A percentile compares a stretch with the other conserved stretches of the same genome.
Conservation (phyloP, 106 monocot species). For the Platanthera guangdongensis region DNA sequence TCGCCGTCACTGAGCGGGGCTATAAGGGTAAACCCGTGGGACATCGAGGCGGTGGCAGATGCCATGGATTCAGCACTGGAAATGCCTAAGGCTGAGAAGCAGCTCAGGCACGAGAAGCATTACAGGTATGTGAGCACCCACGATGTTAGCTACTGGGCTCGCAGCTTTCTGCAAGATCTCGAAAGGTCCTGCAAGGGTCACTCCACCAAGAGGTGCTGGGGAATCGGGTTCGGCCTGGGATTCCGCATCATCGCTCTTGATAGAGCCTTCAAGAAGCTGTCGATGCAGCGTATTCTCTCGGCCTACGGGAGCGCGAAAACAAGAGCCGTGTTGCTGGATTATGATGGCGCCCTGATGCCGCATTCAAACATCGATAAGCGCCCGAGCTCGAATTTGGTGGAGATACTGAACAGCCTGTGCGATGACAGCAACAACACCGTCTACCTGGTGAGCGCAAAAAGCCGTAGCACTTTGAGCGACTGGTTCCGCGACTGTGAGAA, state of each 20-base stretch:
- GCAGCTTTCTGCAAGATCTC: conserved; percentile 43
- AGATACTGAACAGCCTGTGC: conserved; percentile 33
- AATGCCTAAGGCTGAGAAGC: conserved; percentile 34
- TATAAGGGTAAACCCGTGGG: conserved; percentile 49
- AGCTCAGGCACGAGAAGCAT: conserved; percentile 45
- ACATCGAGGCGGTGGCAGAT: conserved; percentile 43
- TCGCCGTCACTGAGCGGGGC: conserved; percentile 44
- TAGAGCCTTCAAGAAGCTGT: conserved; percentile 36
- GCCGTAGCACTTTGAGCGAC: conserved; percentile 21
- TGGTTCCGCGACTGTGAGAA: conserved; percentile 40
- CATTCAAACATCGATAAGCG: conserved; percentile 35
- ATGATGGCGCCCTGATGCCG: conserved; percentile 47
- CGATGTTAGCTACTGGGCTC: conserved; percentile 52
- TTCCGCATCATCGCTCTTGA: conserved; percentile 47
- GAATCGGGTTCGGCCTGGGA: conserved; percentile 26
- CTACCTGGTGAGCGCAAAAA: conserved; percentile 35
- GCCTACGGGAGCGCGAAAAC: conserved; percentile 29
- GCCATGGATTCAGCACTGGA: conserved; percentile 35
- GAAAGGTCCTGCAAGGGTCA: conserved; percentile 39
- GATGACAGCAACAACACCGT: conserved; percentile 31
- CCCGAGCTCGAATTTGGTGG: conserved; percentile 19
- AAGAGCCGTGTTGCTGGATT: conserved; percentile 37
- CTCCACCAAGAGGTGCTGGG: conserved; percentile 22
- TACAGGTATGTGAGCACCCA: conserved; percentile 37
- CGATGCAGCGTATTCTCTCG: conserved; percentile 33